Percentiles rank a stretch among this genome's conserved stretches.
Conservation (phyloP, 2,329 filamentous ascomycete genomes). For the Coniosporium tulheliwenetii region DNA sequence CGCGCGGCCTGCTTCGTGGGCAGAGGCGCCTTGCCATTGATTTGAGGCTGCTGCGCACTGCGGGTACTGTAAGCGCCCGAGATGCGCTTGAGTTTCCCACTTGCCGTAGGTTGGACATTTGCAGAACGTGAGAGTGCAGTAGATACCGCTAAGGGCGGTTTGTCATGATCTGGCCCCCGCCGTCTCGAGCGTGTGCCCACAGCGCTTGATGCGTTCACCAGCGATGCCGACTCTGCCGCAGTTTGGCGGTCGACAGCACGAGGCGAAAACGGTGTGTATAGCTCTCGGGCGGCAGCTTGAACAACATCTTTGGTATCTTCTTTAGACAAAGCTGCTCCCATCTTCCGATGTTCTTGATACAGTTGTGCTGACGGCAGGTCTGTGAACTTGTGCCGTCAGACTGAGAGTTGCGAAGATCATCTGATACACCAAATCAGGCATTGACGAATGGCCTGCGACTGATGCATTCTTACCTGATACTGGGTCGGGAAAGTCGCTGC, state of each 20-base stretch:
- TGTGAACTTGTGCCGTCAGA: neutral
- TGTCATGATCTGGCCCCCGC: neutral
- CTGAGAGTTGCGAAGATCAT: neutral
- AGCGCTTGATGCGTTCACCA: neutral
- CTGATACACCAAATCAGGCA: neutral
- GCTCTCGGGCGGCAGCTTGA: neutral
- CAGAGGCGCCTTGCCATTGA: neutral
- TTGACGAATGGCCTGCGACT: neutral
- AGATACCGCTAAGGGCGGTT: neutral
- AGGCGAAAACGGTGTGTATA: neutral
- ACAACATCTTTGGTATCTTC: slow-evolving; percentile 1
- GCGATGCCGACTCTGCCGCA: neutral
- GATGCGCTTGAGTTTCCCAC: neutral
- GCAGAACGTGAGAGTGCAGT: neutral
- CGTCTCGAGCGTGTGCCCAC: neutral
- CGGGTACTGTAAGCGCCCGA: neutral
- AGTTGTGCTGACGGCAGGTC: slow-evolving; percentile 1
- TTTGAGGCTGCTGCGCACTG: neutral
- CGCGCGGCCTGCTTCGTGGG: neutral
- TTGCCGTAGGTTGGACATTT: too few species aligned
- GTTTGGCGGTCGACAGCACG: neutral
- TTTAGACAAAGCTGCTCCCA: slow-evolving; percentile 2
- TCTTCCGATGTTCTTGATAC: slow-evolving; percentile 1
- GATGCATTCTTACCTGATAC: neutral
- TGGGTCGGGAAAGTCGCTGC: neutral